These are phyloP conservation scores for Populus davidiana DNA, from an alignment of 345 rosid genomes.

Conservation along the genomic window DNA sequence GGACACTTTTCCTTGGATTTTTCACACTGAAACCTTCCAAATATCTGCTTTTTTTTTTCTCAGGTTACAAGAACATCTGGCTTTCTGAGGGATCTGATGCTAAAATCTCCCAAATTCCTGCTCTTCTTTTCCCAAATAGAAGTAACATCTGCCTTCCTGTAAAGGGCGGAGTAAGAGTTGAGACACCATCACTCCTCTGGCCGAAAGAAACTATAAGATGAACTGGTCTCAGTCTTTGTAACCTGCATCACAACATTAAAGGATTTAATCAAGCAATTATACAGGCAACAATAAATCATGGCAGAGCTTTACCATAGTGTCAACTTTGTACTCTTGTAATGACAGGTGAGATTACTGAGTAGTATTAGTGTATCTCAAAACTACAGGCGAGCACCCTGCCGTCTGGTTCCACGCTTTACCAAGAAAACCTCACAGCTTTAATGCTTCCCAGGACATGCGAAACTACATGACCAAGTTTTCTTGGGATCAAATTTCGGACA, in stretches of 20 bases:
- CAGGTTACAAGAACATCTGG: neutral
- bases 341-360: neutral
- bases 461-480: neutral
- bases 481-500: neutral
- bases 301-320: neutral
- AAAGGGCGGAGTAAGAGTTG: neutral
- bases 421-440: neutral
- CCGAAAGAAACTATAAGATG: constrained; percentile 49
- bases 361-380: neutral
- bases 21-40: neutral
- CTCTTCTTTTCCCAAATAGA: neutral
- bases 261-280: neutral
- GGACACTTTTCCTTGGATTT: constrained; percentile 26
- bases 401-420: neutral
- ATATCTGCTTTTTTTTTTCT: neutral
- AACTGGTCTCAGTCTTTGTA: constrained; percentile 63
- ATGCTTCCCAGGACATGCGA: neutral
- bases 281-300: neutral
- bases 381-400: neutral
- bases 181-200: constrained; percentile 46
- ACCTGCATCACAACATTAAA: constrained; percentile 38
- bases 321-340: neutral
- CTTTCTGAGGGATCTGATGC: neutral
- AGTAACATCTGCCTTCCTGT: neutral
- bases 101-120: neutral